Base-by-base conservation (phyloP, 345 rosid genomes). In the Salix viminalis region DNA sequence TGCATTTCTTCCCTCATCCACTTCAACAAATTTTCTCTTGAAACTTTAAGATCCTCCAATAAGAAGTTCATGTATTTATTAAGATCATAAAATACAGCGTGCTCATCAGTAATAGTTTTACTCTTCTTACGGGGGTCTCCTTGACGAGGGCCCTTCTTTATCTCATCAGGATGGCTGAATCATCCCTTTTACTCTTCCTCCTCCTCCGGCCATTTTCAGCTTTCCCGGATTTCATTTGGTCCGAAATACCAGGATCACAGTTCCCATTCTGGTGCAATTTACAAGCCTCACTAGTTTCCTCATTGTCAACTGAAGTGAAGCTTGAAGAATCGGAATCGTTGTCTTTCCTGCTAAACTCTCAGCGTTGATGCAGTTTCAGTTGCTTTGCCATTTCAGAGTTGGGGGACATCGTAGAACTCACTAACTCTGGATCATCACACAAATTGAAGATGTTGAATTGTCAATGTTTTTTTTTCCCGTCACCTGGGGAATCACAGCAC, bases 1-100 rank as follows among this genome's bases (percentile, higher is more conserved):
- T 74, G 79, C 70, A 88, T 75, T 78, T 91, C 92, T 26, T 86
- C 87, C 80, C 77, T 81, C 93, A 88, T 85, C 89, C 89, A 83
- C 39, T 75, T 75, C 28, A 80, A 65, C 76, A 91, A 72, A 60
- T 78, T 84, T 62, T 82, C 82, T 75, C 90, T 84, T 11, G 86
- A 80, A 44, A 72, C 86, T 71, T 70, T 83, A 39, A 89, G 88
- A 74, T 86, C 91, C 76, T 87, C 85, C 36, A 89, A 30, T 67
- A 91, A 81, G 16, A 90, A 85, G 41, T 78, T 81, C 76, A 76
- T 76, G 83, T 85, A 78, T 52, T 41, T 86, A 26, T 78, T 81
- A 58, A 85, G 82, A 71, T 77, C 85, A 72, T 85, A 73, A 79
- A 83, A 26, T 36, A 84, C 80, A 75, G 77, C 75, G 58, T 28